Base-by-base conservation (phyloP, 1,139 yeast species). In the Yamadazyma dendronema region DNA sequence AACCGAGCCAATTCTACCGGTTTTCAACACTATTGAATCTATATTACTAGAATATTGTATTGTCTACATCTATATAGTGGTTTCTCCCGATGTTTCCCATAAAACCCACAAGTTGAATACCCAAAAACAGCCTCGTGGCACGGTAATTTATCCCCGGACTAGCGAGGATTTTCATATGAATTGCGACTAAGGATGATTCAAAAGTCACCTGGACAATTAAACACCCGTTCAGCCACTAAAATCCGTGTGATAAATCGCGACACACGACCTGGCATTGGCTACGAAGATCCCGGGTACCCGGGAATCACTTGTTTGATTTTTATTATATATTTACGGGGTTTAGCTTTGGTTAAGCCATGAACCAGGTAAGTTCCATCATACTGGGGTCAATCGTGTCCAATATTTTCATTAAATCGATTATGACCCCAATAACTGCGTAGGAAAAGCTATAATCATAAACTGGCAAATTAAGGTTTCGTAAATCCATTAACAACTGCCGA, bases 381-480 rank as follows among this genome's bases (percentile, higher is more conserved):
- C n/a, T n/a, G n/a, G n/a, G n/a, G n/a, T n/a, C n/a, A n/a, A n/a
- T n/a, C n/a, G n/a, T n/a, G n/a, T n/a, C n/a, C n/a, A n/a, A n/a
- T n/a, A n/a, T n/a, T n/a, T n/a, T n/a, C n/a, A n/a, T 30, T 4
- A 30, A 21, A 14, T 30, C 32, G 6, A 7, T 9, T 13, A 30
- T 30, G 4, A 30, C 4, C n/a, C n/a, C 17, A 3, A 4, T 13
- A 5, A 16, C 17, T 4, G 26, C 32, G 6, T 5, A 21, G 6
- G 26, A 25, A 21, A 21, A 21, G 9, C n/a, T 4, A 5, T 5
- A 23, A 21, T 37, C 40, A 25, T 17, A 24, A 11, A 17, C 9
- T 12, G 11, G n/a, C 2, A 36, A 21, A 26, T 45, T 39, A 12
- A 42, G 22, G 26, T 32, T 42, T 17, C 34, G 45, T 7, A 47